These are phyloP conservation scores for Fusarium siculi DNA, from an alignment of 2,329 filamentous ascomycete genomes.

Conservation along the genomic window DNA sequence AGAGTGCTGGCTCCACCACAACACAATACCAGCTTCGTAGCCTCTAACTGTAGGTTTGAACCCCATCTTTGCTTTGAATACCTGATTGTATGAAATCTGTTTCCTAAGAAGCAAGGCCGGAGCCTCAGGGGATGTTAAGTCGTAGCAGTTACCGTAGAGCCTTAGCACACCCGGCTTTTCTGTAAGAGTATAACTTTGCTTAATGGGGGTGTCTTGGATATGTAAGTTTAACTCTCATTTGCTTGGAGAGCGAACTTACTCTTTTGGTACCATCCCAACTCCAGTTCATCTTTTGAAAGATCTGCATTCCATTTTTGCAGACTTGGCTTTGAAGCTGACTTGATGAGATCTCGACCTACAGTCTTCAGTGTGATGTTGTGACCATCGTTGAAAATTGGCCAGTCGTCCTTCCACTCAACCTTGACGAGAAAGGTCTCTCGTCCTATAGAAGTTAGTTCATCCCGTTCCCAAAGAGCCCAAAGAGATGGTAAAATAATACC, in stretches of 20 bases:
- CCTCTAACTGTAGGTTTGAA: conserved; percentile 56
- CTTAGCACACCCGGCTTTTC: conserved; percentile 57
- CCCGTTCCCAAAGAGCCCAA: accelerated
- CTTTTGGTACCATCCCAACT: conserved; percentile 45
- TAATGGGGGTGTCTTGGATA: conserved; percentile 33
- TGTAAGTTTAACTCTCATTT: neutral
- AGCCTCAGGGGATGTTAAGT: conserved; percentile 59
- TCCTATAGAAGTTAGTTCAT: conserved; percentile 24
- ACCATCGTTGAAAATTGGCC: conserved; percentile 41
- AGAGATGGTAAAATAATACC: conserved; percentile 5
- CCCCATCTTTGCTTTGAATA: conserved; percentile 55
- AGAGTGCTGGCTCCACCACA: conserved; percentile 64
- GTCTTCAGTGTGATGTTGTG: conserved; percentile 39
- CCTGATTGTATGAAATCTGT: conserved; percentile 57
- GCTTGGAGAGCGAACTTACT: neutral
- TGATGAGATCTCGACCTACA: conserved; percentile 15
- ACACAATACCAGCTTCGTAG: conserved; percentile 63
- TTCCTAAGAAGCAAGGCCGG: conserved; percentile 66
- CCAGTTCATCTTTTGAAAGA: conserved; percentile 19
- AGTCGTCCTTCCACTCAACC: conserved; percentile 40
- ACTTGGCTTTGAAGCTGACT: neutral
- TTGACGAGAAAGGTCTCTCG: conserved; percentile 42
- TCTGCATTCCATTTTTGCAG: conserved; percentile 30
- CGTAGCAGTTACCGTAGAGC: conserved; percentile 63
- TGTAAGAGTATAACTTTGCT: conserved; percentile 56